These are phyloP conservation scores for Camellia oleifera DNA, from an alignment of 179 eudicot species.

Conservation along the genomic window DNA sequence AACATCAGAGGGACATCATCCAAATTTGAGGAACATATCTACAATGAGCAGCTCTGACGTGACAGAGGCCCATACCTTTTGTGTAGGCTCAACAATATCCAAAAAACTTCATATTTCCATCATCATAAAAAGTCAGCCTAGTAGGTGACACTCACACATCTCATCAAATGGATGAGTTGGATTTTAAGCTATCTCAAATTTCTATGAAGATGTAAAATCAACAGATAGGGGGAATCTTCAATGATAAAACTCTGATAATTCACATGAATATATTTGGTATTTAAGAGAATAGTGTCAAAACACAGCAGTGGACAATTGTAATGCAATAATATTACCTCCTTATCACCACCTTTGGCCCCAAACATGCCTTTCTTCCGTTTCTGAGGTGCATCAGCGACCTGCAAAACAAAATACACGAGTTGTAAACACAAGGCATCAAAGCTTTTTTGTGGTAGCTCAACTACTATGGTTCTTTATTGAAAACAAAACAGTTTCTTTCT, in stretches of 20 bases:
- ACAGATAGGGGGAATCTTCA: not conserved
- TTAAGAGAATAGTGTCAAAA: not conserved
- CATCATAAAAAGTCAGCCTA: not conserved
- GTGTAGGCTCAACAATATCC: not conserved
- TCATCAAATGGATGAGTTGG: not conserved
- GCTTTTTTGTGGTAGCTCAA: not conserved
- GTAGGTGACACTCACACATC: not conserved
- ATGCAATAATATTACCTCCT: conserved; percentile 56
- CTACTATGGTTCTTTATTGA: too few relatives aligned
- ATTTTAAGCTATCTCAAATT: not conserved
- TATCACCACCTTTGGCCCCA: conserved; percentile 91
- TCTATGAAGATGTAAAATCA: not conserved
- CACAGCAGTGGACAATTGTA: not conserved
- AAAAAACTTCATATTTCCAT: not conserved
- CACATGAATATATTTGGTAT: not conserved
- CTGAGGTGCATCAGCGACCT: conserved; percentile 92
- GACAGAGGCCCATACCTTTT: not conserved
- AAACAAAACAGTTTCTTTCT: not conserved
- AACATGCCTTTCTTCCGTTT: conserved; percentile 93
- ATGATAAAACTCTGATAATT: not conserved
- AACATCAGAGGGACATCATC: too few relatives aligned
- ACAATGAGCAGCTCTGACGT: not conserved
- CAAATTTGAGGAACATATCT: not conserved
- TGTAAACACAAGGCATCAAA: not conserved
- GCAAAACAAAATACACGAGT: conserved; percentile 17